Percentiles rank a stretch among this genome's conserved stretches.
These are phyloP conservation scores for Gryganskiella cystojenkinii DNA, from an alignment of 192 early-diverging fungal genomes.

Conservation along the genomic window DNA sequence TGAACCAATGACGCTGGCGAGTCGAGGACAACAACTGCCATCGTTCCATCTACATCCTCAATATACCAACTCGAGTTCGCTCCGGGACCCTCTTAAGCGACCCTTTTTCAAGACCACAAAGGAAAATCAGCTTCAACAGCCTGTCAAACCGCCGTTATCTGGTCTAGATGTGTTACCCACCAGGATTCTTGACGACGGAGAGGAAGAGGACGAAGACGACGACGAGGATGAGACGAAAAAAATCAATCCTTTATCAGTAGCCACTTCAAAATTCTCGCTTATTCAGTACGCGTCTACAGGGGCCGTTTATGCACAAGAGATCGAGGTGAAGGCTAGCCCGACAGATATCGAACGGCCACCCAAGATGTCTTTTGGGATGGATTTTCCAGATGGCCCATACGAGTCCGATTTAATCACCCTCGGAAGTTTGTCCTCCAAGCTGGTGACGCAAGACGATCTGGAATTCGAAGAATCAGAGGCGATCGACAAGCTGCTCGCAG, in stretches of 20 bases:
- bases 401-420: neutral
- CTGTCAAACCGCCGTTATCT: constrained; percentile 17
- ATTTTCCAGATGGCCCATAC: neutral
- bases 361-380: neutral
- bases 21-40: constrained; percentile 17
- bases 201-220: neutral
- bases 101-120: neutral
- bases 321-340: constrained; percentile 8
- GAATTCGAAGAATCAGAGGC: neutral
- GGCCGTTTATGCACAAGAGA: constrained; percentile 33
- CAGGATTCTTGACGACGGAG: neutral
- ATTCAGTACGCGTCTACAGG: constrained; percentile 32
- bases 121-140: constrained; percentile 4
- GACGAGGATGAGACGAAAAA: neutral
- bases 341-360: neutral
- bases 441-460: too few species aligned
- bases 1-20: constrained; percentile 7
- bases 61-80: constrained; percentile 32
- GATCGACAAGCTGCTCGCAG: constrained; percentile 5
- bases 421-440: too few species aligned
- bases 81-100: constrained; percentile 18
- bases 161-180: constrained; percentile 18
- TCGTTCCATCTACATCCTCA: constrained; percentile 35
- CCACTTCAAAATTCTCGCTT: constrained; percentile 19
- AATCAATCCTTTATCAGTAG: neutral